Base-by-base conservation (phyloP, 2,329 filamentous ascomycete genomes). In the Fusarium cyanostomum region DNA sequence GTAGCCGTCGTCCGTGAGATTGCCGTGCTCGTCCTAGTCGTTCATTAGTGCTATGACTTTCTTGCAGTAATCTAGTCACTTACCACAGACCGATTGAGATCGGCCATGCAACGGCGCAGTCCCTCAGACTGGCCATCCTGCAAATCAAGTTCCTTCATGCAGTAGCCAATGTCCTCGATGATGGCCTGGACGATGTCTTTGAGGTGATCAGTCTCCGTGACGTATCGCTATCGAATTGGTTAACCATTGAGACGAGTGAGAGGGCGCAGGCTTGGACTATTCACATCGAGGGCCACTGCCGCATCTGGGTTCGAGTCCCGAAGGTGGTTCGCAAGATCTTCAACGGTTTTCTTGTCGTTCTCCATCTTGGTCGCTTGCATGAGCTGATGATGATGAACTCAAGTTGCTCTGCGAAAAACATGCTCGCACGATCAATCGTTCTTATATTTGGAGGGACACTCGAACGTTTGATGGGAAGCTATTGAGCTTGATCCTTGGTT, bases 131-230 rank as follows among this genome's bases (percentile, higher is more conserved):
- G 33, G 10, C 21, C 28, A 11, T 18, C 44, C 10, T 33, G 35
- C 12, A 66, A 16, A 11, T 48, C 52, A 3, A 65, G 62, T 13
- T 52, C 57, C 8, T 27, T 30, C 44, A 63, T 65, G 30, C 39
- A 46, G 2, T 54, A 33, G 4, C 59, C 57, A 33, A 65, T 59
- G 37, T 56, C 58, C 49, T 65, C 52, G 57, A 59, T 49, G 38
- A 66, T 37, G n/a, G 62, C 48, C 42, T 59, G 45, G n/a, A 66
- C 52, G 8, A 41, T 53, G 44, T 65, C 48, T 30, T 62, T 66
- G 33, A 65, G 56, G 24, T 59, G 46, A 7, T 53, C 38, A 13
- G 62, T 66, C 41, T 65, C 62, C 5, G 15, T 13, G 9, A 63
- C 35, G 49, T 65, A 65, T 10, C 55, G 62, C 62, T 65, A 4